Evolutionary conservation across 2,329 filamentous ascomycete genomes (phyloP).

Genomic region (Massarina eburnea): DNA sequence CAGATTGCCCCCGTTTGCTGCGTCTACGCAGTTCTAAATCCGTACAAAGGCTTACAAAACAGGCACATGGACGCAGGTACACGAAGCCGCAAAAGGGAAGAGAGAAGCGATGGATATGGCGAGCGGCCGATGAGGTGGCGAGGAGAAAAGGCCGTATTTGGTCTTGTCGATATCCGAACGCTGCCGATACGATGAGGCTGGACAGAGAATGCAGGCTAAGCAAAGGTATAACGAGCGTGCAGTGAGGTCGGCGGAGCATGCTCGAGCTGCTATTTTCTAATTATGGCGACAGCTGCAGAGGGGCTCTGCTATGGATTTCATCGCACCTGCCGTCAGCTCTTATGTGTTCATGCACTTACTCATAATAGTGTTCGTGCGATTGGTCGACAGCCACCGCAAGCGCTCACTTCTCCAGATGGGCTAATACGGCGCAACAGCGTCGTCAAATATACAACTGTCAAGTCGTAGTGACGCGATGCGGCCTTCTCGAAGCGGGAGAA

Average conservation of each 20-base stretch:
- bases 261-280: constrained; percentile 7
- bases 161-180: background rate
- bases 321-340: constrained; percentile 1
- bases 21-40: too few relatives aligned
- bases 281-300: constrained; percentile 16
- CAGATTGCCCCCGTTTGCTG: too few relatives aligned
- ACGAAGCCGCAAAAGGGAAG: background rate
- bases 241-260: background rate
- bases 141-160: background rate
- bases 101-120: background rate
- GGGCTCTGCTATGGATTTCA: constrained; percentile 10
- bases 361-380: constrained; percentile 4
- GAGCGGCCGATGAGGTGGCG: background rate
- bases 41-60: too few relatives aligned
- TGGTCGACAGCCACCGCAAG: constrained; percentile 13
- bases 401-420: constrained; percentile 5
- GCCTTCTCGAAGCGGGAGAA: constrained; percentile 19
- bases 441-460: constrained; percentile 2
- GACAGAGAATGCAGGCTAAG: background rate
- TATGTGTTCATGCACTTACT: constrained; percentile 9
- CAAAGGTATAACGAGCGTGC: background rate
- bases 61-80: background rate
- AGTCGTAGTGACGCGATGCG: constrained; percentile 9
- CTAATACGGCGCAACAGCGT: background rate
- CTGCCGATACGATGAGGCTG: background rate